Percentiles rank a stretch among this genome's conserved stretches.
Evolutionary conservation across 2,329 filamentous ascomycete species (phyloP).

Genomic region (Tolypocladium cylindrosporum): DNA sequence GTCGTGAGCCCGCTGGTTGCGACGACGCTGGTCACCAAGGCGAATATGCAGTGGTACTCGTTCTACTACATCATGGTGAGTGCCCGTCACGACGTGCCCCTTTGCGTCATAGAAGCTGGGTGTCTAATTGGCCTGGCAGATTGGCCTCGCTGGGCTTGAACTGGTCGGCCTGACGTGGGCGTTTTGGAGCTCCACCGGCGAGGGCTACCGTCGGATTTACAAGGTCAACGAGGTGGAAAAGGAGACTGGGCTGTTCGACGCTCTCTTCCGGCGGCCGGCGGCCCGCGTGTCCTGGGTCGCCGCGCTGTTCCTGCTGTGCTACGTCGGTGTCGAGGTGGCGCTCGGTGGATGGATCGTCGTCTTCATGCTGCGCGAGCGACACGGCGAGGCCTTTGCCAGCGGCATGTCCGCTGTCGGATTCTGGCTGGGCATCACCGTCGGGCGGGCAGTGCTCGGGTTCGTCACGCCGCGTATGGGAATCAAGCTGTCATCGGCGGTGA

Average conservation of each 20-base stretch:
- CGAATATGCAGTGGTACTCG: slow-evolving; percentile 52
- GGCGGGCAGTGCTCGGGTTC: slow-evolving; percentile 64
- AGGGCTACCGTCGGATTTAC: slow-evolving; percentile 32
- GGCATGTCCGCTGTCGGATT: slow-evolving; percentile 73
- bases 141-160: slow-evolving; percentile 47
- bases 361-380: slow-evolving; percentile 74
- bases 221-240: slow-evolving; percentile 12
- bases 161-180: slow-evolving; percentile 36
- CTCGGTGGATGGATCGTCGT: slow-evolving; percentile 72
- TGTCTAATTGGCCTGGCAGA: slow-evolving; percentile 32
- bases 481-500: slow-evolving; percentile 43
- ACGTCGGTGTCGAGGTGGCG: slow-evolving; percentile 69
- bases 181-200: slow-evolving; percentile 56
- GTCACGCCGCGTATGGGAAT: slow-evolving; percentile 65
- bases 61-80: slow-evolving; percentile 55
- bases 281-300: slow-evolving; percentile 56
- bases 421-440: slow-evolving; percentile 73
- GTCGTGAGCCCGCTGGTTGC: slow-evolving; percentile 61
- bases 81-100: slow-evolving; percentile 46
- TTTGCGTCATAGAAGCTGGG: slow-evolving; percentile 52
- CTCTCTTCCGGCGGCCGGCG: slow-evolving; percentile 32
- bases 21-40: slow-evolving; percentile 61
- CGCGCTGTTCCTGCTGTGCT: slow-evolving; percentile 64
- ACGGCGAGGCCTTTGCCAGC: slow-evolving; percentile 58
- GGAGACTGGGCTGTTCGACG: slow-evolving; percentile 31